Evolutionary conservation across 306 rosid species (phyloP).

Genomic region (Casuarina cunninghamiana): DNA sequence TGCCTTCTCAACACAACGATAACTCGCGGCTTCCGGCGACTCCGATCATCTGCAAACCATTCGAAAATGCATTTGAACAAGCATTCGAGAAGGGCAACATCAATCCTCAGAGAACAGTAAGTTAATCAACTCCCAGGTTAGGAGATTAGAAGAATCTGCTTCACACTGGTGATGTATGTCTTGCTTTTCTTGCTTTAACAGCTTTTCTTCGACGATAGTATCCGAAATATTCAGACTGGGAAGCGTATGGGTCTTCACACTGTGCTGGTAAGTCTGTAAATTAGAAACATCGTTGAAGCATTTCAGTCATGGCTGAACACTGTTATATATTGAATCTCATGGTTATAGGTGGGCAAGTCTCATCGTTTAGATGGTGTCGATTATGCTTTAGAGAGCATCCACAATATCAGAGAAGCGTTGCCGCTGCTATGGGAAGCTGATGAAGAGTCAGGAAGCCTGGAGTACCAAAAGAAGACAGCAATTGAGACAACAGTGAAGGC

Average conservation of each 20-base stretch:
- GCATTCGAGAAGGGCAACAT: constrained; percentile 64
- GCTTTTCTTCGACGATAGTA: constrained; percentile 84
- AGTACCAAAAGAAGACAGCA: constrained; percentile 40
- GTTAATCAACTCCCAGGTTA: not conserved
- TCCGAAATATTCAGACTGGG: constrained; percentile 62
- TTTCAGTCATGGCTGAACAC: too few relatives aligned
- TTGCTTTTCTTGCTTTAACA: constrained; percentile 26
- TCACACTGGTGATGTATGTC: not conserved
- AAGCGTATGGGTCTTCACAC: constrained; percentile 70
- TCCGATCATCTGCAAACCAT: constrained; percentile 81
- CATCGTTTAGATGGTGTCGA: constrained; percentile 50
- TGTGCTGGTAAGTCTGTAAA: constrained; percentile 47
- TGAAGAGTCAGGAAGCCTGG: constrained; percentile 38
- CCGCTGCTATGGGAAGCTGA: constrained; percentile 75
- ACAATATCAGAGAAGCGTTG: constrained; percentile 78
- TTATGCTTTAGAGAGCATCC: constrained; percentile 87
- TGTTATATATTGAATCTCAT: too few relatives aligned
- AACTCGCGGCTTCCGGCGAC: constrained; percentile 43
- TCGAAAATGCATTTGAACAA: constrained; percentile 58
- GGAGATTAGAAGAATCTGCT: not conserved
- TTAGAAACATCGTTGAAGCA: not conserved
- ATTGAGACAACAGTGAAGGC: constrained; percentile 73
- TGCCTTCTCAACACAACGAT: constrained; percentile 33
- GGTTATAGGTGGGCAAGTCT: constrained; percentile 63
- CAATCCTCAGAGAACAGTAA: constrained; percentile 74